phyloP scores from a whole-genome alignment of 2,329 filamentous ascomycete species.

The Diaporthe nobilis region DNA sequence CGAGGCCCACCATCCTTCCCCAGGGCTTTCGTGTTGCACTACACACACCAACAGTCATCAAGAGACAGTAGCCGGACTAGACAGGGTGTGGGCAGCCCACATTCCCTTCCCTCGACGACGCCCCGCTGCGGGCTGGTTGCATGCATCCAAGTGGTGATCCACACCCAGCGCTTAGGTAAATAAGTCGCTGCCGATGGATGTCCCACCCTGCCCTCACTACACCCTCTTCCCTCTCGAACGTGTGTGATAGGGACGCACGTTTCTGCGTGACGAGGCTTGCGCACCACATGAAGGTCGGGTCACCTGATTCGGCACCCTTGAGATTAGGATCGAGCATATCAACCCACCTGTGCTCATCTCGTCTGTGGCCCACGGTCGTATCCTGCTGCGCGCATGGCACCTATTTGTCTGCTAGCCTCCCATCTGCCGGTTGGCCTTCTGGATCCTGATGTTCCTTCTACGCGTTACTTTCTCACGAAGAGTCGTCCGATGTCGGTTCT shows the following conservation, averaged over 20 bases:
- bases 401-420: neutral
- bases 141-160: conserved; percentile 26
- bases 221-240: conserved; percentile 27
- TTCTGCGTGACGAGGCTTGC: conserved; percentile 31
- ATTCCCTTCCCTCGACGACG: conserved; percentile 6
- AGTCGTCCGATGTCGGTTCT: conserved; percentile 12
- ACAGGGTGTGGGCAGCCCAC: conserved; percentile 25
- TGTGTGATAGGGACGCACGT: conserved; percentile 23
- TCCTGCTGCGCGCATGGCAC: neutral
- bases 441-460: neutral
- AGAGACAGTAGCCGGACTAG: neutral
- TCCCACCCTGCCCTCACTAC: conserved; percentile 18
- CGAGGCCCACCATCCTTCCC: conserved; percentile 16
- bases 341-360: conserved; percentile 20
- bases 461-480: neutral
- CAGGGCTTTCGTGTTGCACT: conserved; percentile 3
- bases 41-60: neutral
- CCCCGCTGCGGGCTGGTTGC: conserved; percentile 18
- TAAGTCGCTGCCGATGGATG: conserved; percentile 11
- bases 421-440: neutral
- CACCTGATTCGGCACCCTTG: conserved; percentile 37
- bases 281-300: conserved; percentile 39
- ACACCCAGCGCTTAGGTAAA: conserved; percentile 37
- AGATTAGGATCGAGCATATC: conserved; percentile 15
- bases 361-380: neutral